Base-by-base conservation (phyloP, 2,329 filamentous ascomycete genomes). In the Calonectria honghensis region DNA sequence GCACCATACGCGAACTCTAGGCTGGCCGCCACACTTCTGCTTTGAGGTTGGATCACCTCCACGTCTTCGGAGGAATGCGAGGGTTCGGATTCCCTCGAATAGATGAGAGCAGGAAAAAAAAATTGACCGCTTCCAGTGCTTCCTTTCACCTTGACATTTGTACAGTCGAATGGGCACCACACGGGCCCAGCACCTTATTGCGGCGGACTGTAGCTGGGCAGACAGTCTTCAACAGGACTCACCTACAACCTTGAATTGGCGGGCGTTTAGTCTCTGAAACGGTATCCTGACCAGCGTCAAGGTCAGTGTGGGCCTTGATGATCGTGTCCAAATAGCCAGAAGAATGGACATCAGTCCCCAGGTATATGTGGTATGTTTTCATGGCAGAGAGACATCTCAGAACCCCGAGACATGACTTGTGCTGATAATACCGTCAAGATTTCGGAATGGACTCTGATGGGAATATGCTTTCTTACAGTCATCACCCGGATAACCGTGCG, bases 271-370 rank as follows among this genome's bases (percentile, higher is more conserved):
- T 48, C 45, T 24, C 4, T 48, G 1, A n/a, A 48, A 13, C 45
- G 29, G 29, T 16, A 2, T 35, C 7, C 18, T 61, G 35, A 29
- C 51, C 29, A 32, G 16, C 27, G 5, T 10, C 51, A 16, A 54
- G 51, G 52, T 32, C 29, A 6, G 13, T 9, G 20, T 5, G 35
- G 35, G 31, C 24, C 37, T 41, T 41, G 57, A 27, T 63, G 37
- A 20, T 29, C 29, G 57, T 24, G 24, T 24, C 14, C 14, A 7
- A 31, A 41, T 7, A 39, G 27, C 14, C 24, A 29, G 16, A 63
- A 37, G 35, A 10, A 63, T 63, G 57, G 57, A 24, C 24, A 63
- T 63, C 24, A 63, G 57, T 18, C 57, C 57, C n/a, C 57, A 63
- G 24, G 57, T 27, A 20, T 63, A 63, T 39, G 18, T 63, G 14